Conservation (phyloP, 176 grass and related monocot species). For the Pontederia crassipes region DNA sequence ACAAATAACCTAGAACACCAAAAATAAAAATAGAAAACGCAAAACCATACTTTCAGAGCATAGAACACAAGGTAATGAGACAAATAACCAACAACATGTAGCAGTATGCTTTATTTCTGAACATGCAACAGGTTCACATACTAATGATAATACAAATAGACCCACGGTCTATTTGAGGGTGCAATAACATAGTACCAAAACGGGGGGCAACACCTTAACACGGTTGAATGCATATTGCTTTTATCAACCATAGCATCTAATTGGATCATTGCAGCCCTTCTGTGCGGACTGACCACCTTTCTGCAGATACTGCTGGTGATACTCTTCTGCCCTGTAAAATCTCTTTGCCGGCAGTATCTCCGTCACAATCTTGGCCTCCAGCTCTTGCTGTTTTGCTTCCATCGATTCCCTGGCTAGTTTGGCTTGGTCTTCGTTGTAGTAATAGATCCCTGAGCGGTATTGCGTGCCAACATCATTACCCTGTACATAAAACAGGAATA, state of each 20-base stretch:
- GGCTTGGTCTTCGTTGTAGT: conserved; percentile 75
- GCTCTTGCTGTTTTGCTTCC: conserved; percentile 47
- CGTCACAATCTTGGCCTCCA: conserved; percentile 54
- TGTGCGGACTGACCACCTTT: conserved; percentile 74
- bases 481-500: conserved; percentile 10
- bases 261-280: conserved; percentile 77
- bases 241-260: conserved; percentile 79
- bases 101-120: no score
- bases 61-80: no score
- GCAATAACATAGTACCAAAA: no score
- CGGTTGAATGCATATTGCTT: no score
- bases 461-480: conserved; percentile 86
- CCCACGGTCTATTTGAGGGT: no score
- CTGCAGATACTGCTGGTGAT: conserved; percentile 88
- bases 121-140: no score
- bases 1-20: no score
- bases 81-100: no score
- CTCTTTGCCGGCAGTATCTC: conserved; percentile 64
- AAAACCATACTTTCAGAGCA: no score
- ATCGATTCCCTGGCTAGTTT: conserved; percentile 36
- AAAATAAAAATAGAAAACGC: no score
- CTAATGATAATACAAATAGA: no score
- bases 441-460: conserved; percentile 95
- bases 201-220: no score
- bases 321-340: conserved; percentile 72